These are phyloP conservation scores for Botrytis medusae DNA, from an alignment of 2,329 filamentous ascomycete species.

Conservation along the genomic window DNA sequence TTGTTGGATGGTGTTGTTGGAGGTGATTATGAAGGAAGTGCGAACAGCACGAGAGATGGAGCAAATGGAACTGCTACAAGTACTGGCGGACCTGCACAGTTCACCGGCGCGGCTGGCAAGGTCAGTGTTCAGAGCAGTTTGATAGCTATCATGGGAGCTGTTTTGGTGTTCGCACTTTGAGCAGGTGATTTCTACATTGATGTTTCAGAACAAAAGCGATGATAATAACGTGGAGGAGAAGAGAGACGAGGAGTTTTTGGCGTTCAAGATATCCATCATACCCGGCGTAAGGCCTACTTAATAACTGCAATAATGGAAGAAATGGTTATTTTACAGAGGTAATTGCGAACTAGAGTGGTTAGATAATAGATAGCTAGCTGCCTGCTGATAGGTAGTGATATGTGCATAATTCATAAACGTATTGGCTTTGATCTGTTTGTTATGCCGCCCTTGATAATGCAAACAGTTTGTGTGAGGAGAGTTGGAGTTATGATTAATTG, in stretches of 20 bases:
- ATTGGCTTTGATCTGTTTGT: not conserved
- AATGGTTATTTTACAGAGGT: not conserved
- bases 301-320: not conserved
- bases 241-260: not conserved
- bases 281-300: not conserved
- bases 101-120: conserved; percentile 16
- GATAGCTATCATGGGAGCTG: not conserved
- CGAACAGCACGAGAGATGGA: not conserved
- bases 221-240: not conserved
- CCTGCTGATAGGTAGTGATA: not conserved
- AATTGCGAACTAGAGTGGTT: not conserved
- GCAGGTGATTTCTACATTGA: not conserved
- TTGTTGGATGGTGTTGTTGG: not conserved
- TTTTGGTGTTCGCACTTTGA: conserved; percentile 6
- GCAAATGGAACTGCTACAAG: conserved; percentile 8
- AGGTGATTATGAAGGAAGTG: not conserved
- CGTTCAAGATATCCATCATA: conserved; percentile 11
- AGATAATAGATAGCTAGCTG: conserved; percentile 1
- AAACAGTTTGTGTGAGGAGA: not conserved
- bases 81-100: conserved; percentile 1
- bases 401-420: not conserved
- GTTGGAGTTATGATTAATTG: not conserved
- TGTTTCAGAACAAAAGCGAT: not conserved
- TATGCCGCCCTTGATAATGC: not conserved
- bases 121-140: not conserved